Percentiles rank a stretch among this genome's conserved stretches.
Conservation (phyloP, 1,139 yeast species). For the Geotrichum europaeum region DNA sequence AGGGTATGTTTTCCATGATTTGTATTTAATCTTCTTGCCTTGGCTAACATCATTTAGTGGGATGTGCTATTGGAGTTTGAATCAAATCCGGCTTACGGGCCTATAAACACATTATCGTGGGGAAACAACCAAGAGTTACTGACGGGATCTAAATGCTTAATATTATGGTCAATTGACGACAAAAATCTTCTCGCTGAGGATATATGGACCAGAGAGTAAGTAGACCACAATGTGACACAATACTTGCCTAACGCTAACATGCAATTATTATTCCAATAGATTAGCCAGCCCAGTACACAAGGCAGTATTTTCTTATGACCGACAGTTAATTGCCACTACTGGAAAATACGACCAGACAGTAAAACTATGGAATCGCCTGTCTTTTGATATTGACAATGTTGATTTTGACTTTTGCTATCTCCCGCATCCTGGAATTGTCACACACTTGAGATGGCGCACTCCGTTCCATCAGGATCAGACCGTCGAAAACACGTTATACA, state of each 20-base stretch:
- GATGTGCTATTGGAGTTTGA: slow-evolving; percentile 48
- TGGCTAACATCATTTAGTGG: slow-evolving; percentile 34
- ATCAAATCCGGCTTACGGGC: slow-evolving; percentile 31
- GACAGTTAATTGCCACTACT: slow-evolving; percentile 59
- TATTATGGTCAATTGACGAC: slow-evolving; percentile 48
- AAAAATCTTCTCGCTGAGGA: slow-evolving; percentile 34
- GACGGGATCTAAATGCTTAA: slow-evolving; percentile 52
- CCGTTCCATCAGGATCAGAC: slow-evolving; percentile 26
- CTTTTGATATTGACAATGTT: slow-evolving; percentile 60
- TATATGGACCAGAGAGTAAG: slow-evolving; percentile 54
- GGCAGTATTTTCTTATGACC: slow-evolving; percentile 56
- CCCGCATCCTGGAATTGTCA: slow-evolving; percentile 56
- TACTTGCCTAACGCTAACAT: background rate
- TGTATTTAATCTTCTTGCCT: background rate
- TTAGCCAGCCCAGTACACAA: slow-evolving; percentile 48
- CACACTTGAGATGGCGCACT: slow-evolving; percentile 36
- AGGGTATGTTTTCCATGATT: slow-evolving; percentile 15
- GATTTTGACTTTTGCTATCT: slow-evolving; percentile 67
- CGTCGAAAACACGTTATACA: slow-evolving; percentile 47
- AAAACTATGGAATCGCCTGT: slow-evolving; percentile 73
- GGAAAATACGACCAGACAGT: slow-evolving; percentile 54
- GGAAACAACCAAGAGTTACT: slow-evolving; percentile 57
- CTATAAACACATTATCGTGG: slow-evolving; percentile 59
- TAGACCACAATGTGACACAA: background rate
- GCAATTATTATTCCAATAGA: background rate